phyloP scores from a whole-genome alignment of 1,284 basidiomycete species.

The Marasmius fiardii region DNA sequence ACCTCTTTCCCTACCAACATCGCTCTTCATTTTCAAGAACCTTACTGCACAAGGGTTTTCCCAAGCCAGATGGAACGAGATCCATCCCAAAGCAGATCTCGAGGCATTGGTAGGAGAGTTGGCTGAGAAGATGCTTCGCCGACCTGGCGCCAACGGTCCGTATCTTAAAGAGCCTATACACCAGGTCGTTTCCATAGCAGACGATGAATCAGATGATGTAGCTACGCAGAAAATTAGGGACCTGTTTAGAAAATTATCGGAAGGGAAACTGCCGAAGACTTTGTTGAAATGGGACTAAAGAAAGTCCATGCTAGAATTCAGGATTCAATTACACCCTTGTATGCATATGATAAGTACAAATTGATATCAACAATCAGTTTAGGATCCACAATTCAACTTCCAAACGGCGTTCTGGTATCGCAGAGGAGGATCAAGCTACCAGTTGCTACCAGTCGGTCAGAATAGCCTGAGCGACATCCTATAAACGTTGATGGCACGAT shows the following conservation, averaged over 20 bases:
- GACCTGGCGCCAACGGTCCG: neutral
- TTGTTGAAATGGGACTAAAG: too few species aligned
- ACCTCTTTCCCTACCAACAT: slow-evolving; percentile 72
- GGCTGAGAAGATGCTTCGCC: slow-evolving; percentile 39
- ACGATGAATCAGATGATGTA: slow-evolving; percentile 44
- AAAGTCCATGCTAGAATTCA: too few species aligned
- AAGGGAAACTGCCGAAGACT: slow-evolving; percentile 33
- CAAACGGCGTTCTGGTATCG: too few species aligned
- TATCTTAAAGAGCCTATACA: slow-evolving; percentile 68
- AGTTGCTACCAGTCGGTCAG: slow-evolving; percentile 39
- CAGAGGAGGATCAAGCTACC: too few species aligned
- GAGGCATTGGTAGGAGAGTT: slow-evolving; percentile 52
- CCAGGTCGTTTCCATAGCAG: slow-evolving; percentile 56
- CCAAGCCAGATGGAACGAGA: slow-evolving; percentile 71
- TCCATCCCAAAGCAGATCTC: slow-evolving; percentile 33
- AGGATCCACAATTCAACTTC: too few species aligned
- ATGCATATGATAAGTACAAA: too few species aligned
- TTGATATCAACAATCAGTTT: too few species aligned
- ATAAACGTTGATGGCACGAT: neutral
- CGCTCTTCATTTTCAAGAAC: slow-evolving; percentile 80
- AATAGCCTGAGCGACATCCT: slow-evolving; percentile 56
- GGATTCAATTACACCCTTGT: too few species aligned
- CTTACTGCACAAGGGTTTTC: slow-evolving; percentile 71
- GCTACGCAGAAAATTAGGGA: slow-evolving; percentile 46
- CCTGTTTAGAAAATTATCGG: slow-evolving; percentile 43